Evolutionary conservation across 306 rosid species (phyloP), one percentile per base, ranked within the genome.

Genomic region (Malus sieversii): DNA sequence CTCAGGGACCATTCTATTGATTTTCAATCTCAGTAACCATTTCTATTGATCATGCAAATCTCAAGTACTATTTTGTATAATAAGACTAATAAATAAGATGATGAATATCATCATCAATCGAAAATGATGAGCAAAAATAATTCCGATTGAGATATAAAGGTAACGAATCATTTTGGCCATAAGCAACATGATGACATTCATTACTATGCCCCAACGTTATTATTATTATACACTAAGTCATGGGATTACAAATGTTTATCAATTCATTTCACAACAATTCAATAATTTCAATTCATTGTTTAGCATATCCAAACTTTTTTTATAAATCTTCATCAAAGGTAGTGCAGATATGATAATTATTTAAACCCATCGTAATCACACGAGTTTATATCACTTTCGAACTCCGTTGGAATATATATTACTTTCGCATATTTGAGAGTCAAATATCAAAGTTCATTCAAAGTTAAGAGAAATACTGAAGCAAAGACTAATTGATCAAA

Each of bases 271-370:
- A 58, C 74, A 66, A 51, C n/a, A 0, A 72, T 70, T 75, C 71
- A 66, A 65, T 82, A 18, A 32, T 63, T 30, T 30, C 44, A 16
- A 63, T 16, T 8, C 55, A 8, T 60, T 63, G 40, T 82, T 68
- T 75, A 72, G 22, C 75, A 84, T 75, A 83, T 79, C 74, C 81
- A 14, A 78, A 78, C 79, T 81, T 85, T 73, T 58, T 46, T 76
- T 70, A 48, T 69, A 74, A 71, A 85, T 89, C 93, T 84, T 84
- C 86, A 76, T 85, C 25, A 83, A 91, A 88, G 92, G 84, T n/a
- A 66, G 89, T 73, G 95, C 59, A 76, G 88, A 88, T 84, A 75
- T 85, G 83, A 79, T 23, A 75, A 35, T 68, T 69, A 63, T 18
- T 30, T 29, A 23, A 59, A 4, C 61, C 32, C 10, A 27, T 61